Evolutionary conservation across 192 early-diverging fungal species (phyloP), one percentile per base, ranked within the genome.

Genomic region (Backusella morwellensis): DNA sequence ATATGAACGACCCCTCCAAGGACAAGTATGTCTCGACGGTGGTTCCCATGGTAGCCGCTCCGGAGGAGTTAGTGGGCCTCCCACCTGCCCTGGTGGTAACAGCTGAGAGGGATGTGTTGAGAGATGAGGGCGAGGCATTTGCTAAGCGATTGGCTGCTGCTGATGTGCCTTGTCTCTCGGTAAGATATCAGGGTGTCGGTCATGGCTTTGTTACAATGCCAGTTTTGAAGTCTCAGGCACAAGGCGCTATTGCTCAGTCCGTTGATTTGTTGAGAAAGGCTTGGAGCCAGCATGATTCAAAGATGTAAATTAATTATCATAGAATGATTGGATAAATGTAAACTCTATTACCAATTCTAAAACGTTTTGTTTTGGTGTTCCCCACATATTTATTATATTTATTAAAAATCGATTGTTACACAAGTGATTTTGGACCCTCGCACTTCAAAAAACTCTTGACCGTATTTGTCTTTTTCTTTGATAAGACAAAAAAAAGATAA

Each of bases 121-220:
- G 78, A 19, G 78, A 79, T 50, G 78, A 74, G 26, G 78, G 78
- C 38, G 78, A 79, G 32, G 70, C 63, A 0, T 79, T 68, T 67
- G 73, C 36, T 23, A 26, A 35, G n/a, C 54, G 47, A 1, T 38
- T 79, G 29, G 21, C 42, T 36, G 0, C 21, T 29, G 78, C 78
- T 26, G 78, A 63, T 52, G 78, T 79, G 2, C 35, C 63, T 15
- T 42, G 66, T 42, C 66, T 72, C 0, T 84, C 84, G 2, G 77
- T 85, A 1, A 34, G 78, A 21, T 68, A 41, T 36, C 42, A 74
- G 7, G 73, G 78, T 32, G 67, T 47, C 1, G 50, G 74, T 0
- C 78, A 79, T 52, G 72, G 50, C 19, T 79, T 41, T 70, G 38
- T 70, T 35, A 70, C 35, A 6, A 36, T 70, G 68, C 21, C 68